These are phyloP conservation scores for Heliamphora exappendiculata DNA, from an alignment of 148 eudicot genomes.

Conservation along the genomic window DNA sequence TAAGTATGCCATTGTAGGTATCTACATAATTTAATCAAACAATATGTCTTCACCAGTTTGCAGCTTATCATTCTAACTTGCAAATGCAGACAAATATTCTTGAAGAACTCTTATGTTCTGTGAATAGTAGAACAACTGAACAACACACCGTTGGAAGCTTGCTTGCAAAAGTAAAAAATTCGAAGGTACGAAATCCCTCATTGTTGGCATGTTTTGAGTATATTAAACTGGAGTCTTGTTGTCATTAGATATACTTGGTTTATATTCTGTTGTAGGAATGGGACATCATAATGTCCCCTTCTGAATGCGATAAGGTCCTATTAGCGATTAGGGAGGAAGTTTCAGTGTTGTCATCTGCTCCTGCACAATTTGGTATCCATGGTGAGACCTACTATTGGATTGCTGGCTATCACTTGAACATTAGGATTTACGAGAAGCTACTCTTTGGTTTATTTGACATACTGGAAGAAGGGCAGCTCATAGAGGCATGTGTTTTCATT, in stretches of 20 bases:
- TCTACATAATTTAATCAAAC: neutral
- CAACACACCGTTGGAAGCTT: constrained; percentile 35
- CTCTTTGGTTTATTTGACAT: constrained; percentile 71
- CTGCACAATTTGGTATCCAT: constrained; percentile 33
- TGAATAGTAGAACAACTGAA: constrained; percentile 29
- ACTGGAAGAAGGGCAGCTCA: constrained; percentile 75
- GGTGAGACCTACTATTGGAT: constrained; percentile 46
- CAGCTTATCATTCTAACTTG: constrained; percentile 8
- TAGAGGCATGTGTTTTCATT: constrained; percentile 39
- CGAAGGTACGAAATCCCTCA: constrained; percentile 40
- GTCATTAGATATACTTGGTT: neutral
- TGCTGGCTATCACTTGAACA: constrained; percentile 58
- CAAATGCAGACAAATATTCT: constrained; percentile 52
- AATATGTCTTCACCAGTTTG: neutral
- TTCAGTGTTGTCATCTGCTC: constrained; percentile 30
- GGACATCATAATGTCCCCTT: constrained; percentile 47
- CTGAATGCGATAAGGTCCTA: constrained; percentile 58
- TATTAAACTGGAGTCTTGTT: constrained; percentile 8
- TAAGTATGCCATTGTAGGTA: neutral
- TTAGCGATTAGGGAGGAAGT: constrained; percentile 45
- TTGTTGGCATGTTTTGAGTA: constrained; percentile 2
- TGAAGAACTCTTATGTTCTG: constrained; percentile 58
- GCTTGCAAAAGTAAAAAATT: constrained; percentile 54
- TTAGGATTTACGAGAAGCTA: constrained; percentile 73
- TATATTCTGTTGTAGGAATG: constrained; percentile 48